Percentiles rank a stretch among this genome's conserved stretches.
phyloP scores from a whole-genome alignment of 2,329 filamentous ascomycete species.

The Nemania sp. region DNA sequence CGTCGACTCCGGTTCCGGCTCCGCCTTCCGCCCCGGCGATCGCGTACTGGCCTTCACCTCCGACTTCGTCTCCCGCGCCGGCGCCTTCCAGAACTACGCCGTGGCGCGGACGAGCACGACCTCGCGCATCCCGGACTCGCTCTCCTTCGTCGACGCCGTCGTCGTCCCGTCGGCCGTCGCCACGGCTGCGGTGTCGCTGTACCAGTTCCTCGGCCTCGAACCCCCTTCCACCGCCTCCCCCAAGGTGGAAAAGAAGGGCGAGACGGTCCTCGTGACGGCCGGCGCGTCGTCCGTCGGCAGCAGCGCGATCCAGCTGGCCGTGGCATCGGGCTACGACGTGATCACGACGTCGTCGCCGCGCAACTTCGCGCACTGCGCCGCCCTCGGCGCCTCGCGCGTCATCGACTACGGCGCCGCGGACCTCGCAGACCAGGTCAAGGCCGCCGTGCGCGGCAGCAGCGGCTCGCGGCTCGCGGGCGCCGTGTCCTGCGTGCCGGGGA shows the following conservation, averaged over 20 bases:
- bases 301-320: constrained; percentile 51
- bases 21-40: constrained; percentile 40
- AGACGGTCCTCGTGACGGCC: constrained; percentile 51
- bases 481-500: constrained; percentile 25
- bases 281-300: constrained; percentile 52
- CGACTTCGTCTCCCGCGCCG: constrained; percentile 20
- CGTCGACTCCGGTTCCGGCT: constrained; percentile 35
- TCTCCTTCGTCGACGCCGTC: constrained; percentile 30
- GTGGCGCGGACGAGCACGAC: constrained; percentile 11
- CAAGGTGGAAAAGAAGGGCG: constrained; percentile 8
- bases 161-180: constrained; percentile 37
- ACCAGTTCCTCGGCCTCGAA: constrained; percentile 30
- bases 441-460: constrained; percentile 29
- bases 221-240: constrained; percentile 1
- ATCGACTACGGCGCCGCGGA: constrained; percentile 48
- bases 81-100: constrained; percentile 39
- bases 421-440: constrained; percentile 38
- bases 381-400: constrained; percentile 47
- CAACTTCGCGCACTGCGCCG: constrained; percentile 47
- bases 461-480: constrained; percentile 31
- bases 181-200: constrained; percentile 37
- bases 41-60: constrained; percentile 35
- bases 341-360: constrained; percentile 45
- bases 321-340: constrained; percentile 50
- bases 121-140: constrained; percentile 26